Evolutionary conservation across 2,329 filamentous ascomycete genomes (phyloP).

Genomic region (Dactylellina sp.): DNA sequence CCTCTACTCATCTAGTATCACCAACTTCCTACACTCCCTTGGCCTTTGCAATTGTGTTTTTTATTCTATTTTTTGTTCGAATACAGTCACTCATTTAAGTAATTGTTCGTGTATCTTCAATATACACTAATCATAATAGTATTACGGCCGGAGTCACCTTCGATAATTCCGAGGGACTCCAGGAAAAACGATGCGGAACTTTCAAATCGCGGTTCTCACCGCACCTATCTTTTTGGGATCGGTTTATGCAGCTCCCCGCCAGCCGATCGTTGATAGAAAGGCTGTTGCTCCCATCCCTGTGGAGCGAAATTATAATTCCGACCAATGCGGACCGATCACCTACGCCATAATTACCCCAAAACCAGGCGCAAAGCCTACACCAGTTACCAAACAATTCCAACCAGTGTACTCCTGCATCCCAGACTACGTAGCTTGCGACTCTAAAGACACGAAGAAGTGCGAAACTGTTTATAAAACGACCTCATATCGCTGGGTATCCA

Average conservation of each 20-base stretch:
- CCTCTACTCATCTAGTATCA: slow-evolving; percentile 28
- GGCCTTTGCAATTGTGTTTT: slow-evolving; percentile 31
- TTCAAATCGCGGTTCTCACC: slow-evolving; percentile 34
- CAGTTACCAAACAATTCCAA: slow-evolving; percentile 50
- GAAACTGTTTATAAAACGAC: slow-evolving; percentile 43
- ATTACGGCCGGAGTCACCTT: not conserved
- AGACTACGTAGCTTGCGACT: slow-evolving; percentile 44
- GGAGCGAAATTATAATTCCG: slow-evolving; percentile 29
- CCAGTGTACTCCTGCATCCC: slow-evolving; percentile 49
- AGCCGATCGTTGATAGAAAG: slow-evolving; percentile 26
- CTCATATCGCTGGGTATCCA: slow-evolving; percentile 52
- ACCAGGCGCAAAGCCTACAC: slow-evolving; percentile 46
- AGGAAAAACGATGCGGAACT: slow-evolving; percentile 33
- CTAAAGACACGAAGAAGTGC: slow-evolving; percentile 47
- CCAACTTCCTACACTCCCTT: slow-evolving; percentile 39
- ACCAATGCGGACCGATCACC: slow-evolving; percentile 40
- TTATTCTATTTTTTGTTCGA: not conserved
- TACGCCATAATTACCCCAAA: slow-evolving; percentile 41
- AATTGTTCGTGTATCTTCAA: not conserved
- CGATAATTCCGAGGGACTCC: not conserved
- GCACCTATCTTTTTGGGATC: slow-evolving; percentile 28
- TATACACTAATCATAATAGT: slow-evolving; percentile 4
- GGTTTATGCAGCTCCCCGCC: slow-evolving; percentile 34
- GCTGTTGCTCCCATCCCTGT: slow-evolving; percentile 24
- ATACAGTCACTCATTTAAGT: slow-evolving; percentile 26